Percentiles rank a stretch among this genome's conserved stretches.
Conservation (phyloP, 768 basidiomycete species). For the Phaeotremella fagi region DNA sequence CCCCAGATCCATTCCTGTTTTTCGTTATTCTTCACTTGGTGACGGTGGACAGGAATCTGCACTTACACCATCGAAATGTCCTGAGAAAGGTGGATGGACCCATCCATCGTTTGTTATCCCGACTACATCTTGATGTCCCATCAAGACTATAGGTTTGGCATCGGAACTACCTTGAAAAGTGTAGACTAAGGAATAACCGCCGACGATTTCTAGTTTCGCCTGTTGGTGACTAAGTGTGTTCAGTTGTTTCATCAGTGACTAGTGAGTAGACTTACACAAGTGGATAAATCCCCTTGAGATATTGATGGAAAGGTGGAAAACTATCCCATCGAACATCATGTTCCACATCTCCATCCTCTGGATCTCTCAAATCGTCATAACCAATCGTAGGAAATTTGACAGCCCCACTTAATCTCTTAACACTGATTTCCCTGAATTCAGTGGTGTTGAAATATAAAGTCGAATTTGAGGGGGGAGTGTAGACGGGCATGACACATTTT, state of each 20-base stretch:
- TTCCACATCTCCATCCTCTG: not conserved
- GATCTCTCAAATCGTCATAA: conserved; percentile 2
- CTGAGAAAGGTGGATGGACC: not conserved
- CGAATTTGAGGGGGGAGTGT: not conserved
- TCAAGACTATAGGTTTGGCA: not conserved
- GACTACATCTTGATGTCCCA: conserved; percentile 1
- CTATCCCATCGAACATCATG: conserved; percentile 1
- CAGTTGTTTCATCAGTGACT: not conserved
- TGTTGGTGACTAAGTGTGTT: not conserved
- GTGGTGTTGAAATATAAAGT: not conserved
- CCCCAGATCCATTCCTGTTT: conserved; percentile 2
- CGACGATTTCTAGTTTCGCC: not conserved
- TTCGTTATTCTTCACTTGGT: not conserved
- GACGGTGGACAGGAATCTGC: not conserved
- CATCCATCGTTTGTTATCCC: not conserved
- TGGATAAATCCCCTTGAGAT: not conserved
- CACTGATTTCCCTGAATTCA: not conserved
- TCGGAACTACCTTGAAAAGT: not conserved
- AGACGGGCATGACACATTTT: not conserved
- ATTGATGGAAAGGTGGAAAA: not conserved
- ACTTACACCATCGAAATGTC: conserved; percentile 2
- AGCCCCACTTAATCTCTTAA: not conserved
- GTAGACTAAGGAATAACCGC: not conserved
- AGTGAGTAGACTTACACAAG: not conserved
- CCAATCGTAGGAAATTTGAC: not conserved